These are phyloP conservation scores for Cucurbita maxima DNA, from an alignment of 306 rosid species.

Conservation along the genomic window DNA sequence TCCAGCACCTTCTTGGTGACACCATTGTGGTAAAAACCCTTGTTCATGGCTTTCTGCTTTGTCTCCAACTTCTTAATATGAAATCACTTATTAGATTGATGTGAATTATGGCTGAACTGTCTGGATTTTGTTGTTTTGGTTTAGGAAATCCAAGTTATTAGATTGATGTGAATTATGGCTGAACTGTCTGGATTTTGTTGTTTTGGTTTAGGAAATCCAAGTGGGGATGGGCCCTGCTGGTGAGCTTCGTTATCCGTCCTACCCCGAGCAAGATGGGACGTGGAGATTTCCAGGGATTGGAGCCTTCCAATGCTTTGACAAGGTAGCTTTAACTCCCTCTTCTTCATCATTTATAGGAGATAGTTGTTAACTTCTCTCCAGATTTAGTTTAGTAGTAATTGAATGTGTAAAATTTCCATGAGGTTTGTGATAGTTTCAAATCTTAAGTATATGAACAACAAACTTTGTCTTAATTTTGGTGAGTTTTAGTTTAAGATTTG, in stretches of 20 bases:
- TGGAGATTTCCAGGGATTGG: conserved; percentile 71
- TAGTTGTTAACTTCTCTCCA: not conserved
- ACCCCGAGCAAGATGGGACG: conserved; percentile 83
- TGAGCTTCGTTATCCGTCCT: conserved; percentile 90
- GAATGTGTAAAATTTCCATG: not conserved
- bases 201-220: conserved; percentile 70
- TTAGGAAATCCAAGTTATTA: conserved; percentile 43
- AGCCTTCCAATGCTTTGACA: conserved; percentile 76
- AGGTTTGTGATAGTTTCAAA: not conserved
- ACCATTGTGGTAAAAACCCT: conserved; percentile 65
- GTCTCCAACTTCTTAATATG: too few species aligned
- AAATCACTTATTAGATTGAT: too few species aligned
- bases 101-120: too few species aligned
- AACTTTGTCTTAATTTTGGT: not conserved
- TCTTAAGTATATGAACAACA: not conserved
- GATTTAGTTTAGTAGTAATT: not conserved
- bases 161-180: too few species aligned
- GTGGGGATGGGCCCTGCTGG: conserved; percentile 99
- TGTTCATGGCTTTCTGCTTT: too few species aligned
- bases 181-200: not conserved
- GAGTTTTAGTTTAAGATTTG: not conserved
- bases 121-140: not conserved
- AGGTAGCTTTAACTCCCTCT: conserved; percentile 27
- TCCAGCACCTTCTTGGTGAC: conserved; percentile 68
- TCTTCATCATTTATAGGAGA: not conserved